These are phyloP conservation scores for Amanita subjunquillea DNA, from an alignment of 768 basidiomycete species.

Conservation along the genomic window DNA sequence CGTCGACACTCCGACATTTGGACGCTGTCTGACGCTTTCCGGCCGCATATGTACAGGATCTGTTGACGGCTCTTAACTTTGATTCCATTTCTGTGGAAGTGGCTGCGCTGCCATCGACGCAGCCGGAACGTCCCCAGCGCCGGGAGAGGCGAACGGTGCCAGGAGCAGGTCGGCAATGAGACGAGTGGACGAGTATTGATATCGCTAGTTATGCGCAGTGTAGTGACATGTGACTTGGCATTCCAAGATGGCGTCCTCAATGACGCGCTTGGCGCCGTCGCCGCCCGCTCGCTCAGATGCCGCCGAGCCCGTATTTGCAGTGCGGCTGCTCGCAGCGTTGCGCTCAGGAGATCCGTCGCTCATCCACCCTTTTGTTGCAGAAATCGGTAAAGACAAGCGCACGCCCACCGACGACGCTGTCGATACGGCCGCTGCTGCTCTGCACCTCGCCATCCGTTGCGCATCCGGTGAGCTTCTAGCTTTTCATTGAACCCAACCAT, in stretches of 20 bases:
- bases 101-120: constrained; percentile 50
- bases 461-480: constrained; percentile 46
- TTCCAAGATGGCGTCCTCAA: background rate
- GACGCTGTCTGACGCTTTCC: background rate
- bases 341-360: constrained; percentile 53
- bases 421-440: constrained; percentile 63
- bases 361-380: constrained; percentile 75
- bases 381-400: constrained; percentile 59
- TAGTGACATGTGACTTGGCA: background rate
- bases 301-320: background rate
- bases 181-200: background rate
- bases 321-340: background rate
- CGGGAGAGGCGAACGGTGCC: constrained; percentile 75
- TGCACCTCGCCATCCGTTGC: constrained; percentile 79
- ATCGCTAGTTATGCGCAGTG: background rate
- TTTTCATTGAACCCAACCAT: background rate
- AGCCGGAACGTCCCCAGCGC: constrained; percentile 60
- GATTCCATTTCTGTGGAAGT: constrained; percentile 79
- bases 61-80: constrained; percentile 89
- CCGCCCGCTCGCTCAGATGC: background rate
- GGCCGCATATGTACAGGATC: constrained; percentile 39
- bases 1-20: constrained; percentile 15
- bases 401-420: constrained; percentile 29
- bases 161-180: constrained; percentile 49
- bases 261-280: background rate